Evolutionary conservation across 1,284 basidiomycete species (phyloP).

Genomic region (Phylloboletellus chloephorus): DNA sequence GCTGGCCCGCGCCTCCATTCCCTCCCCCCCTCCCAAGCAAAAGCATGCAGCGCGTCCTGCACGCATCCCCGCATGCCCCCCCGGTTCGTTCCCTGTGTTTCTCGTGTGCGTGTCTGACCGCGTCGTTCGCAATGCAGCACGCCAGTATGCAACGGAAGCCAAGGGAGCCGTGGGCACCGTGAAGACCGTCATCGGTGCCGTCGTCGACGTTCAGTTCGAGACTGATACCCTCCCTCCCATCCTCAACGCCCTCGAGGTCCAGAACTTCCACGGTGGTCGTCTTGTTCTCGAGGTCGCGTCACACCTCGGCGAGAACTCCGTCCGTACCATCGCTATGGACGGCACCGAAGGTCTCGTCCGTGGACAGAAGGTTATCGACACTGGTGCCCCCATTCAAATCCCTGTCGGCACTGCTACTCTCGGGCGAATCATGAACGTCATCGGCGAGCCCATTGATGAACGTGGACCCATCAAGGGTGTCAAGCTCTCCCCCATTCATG

Average conservation of each 20-base stretch:
- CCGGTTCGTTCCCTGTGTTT: slow-evolving; percentile 34
- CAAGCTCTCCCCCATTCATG: slow-evolving; percentile 89
- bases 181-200: slow-evolving; percentile 97
- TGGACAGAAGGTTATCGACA: slow-evolving; percentile 95
- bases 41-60: slow-evolving; percentile 31
- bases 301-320: slow-evolving; percentile 97
- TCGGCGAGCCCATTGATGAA: slow-evolving; percentile 99
- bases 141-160: slow-evolving; percentile 89
- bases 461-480: slow-evolving; percentile 97
- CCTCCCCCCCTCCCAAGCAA: slow-evolving; percentile 36
- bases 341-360: slow-evolving; percentile 99
- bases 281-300: slow-evolving; percentile 96
- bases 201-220: slow-evolving; percentile 97
- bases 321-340: slow-evolving; percentile 97
- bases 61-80: slow-evolving; percentile 29
- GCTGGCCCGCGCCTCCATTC: slow-evolving; percentile 42
- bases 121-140: slow-evolving; percentile 44
- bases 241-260: slow-evolving; percentile 96
- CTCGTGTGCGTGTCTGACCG: slow-evolving; percentile 30
- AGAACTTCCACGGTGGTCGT: slow-evolving; percentile 86
- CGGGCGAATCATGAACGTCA: slow-evolving; percentile 99
- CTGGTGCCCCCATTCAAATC: slow-evolving; percentile 92
- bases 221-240: slow-evolving; percentile 90
- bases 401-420: slow-evolving; percentile 92
- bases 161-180: slow-evolving; percentile 68